Evolutionary conservation across 1,284 basidiomycete genomes (phyloP).

Genomic region (Malassezia vespertilionis): DNA sequence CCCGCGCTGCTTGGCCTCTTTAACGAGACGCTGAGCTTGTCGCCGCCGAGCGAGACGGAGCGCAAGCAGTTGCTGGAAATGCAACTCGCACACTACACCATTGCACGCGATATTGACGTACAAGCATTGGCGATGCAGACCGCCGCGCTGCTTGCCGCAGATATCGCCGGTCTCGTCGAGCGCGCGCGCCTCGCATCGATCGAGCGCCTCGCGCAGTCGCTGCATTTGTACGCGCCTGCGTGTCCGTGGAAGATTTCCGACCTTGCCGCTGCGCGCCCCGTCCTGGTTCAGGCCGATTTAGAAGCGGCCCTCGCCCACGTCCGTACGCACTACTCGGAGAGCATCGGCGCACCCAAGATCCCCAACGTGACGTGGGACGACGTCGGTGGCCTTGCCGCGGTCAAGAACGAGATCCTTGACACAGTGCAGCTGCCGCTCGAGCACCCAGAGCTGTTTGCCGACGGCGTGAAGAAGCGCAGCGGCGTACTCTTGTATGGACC

Average conservation of each 20-base stretch:
- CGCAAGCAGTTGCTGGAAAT: slow-evolving; percentile 14
- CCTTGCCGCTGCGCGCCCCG: slow-evolving; percentile 52
- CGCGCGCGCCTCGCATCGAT: slow-evolving; percentile 59
- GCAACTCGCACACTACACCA: slow-evolving; percentile 50
- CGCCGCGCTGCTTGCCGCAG: slow-evolving; percentile 76
- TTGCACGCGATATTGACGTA: slow-evolving; percentile 71
- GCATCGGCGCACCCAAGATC: slow-evolving; percentile 90
- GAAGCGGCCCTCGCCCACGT: slow-evolving; percentile 64
- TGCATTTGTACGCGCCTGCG: slow-evolving; percentile 18
- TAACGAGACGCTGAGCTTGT: slow-evolving; percentile 60
- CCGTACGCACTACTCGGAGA: slow-evolving; percentile 71
- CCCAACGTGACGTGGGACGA: slow-evolving; percentile 96
- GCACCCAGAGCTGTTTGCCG: slow-evolving; percentile 81
- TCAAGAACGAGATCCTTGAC: slow-evolving; percentile 89
- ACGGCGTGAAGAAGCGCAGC: slow-evolving; percentile 88
- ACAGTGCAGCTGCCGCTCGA: slow-evolving; percentile 92
- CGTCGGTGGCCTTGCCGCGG: slow-evolving; percentile 76
- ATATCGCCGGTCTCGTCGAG: slow-evolving; percentile 63
- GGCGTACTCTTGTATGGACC: slow-evolving; percentile 53
- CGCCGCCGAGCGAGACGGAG: slow-evolving; percentile 10
- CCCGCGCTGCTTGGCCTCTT: slow-evolving; percentile 62
- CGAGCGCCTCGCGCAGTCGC: slow-evolving; percentile 49
- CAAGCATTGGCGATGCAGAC: slow-evolving; percentile 69
- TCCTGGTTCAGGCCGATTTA: slow-evolving; percentile 62
- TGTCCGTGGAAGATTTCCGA: slow-evolving; percentile 17